A percentile compares a stretch with the other conserved stretches of the same genome.
These are phyloP conservation scores for Fusarium protoensiforme DNA, from an alignment of 2,329 filamentous ascomycete genomes.

Conservation along the genomic window DNA sequence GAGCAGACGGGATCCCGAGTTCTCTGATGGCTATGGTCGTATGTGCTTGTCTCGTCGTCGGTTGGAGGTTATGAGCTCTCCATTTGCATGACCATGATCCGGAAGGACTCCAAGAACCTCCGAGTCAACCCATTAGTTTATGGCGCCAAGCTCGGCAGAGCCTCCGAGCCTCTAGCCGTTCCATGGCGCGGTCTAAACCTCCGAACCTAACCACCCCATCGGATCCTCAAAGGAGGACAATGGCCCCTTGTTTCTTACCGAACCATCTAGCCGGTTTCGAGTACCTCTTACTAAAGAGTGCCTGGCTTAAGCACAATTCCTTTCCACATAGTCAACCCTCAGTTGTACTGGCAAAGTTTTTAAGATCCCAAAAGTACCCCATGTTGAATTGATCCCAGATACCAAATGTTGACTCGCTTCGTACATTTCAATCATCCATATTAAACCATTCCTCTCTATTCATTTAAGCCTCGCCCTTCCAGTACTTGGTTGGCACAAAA, in stretches of 20 bases:
- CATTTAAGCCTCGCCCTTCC: conserved; percentile 40
- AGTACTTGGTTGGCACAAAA: conserved; percentile 85
- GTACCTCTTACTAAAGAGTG: not conserved
- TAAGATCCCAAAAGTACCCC: conserved; percentile 23
- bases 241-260: not conserved
- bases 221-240: not conserved
- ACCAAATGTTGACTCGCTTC: conserved; percentile 24
- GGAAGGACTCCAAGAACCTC: not conserved
- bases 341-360: not conserved
- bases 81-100: not conserved
- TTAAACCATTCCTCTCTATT: not conserved
- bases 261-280: not conserved
- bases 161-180: not conserved
- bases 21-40: conserved; percentile 31
- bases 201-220: not conserved
- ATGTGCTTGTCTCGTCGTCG: conserved; percentile 5
- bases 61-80: not conserved
- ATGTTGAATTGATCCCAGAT: conserved; percentile 29
- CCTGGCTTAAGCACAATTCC: not conserved
- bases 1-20: conserved; percentile 34
- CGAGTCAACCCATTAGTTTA: not conserved
- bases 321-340: not conserved
- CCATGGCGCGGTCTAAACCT: not conserved
- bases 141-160: not conserved
- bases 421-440: conserved; percentile 5